Conservation (phyloP, 2,329 filamentous ascomycete species). For the Pseudogymnoascus sp. region DNA sequence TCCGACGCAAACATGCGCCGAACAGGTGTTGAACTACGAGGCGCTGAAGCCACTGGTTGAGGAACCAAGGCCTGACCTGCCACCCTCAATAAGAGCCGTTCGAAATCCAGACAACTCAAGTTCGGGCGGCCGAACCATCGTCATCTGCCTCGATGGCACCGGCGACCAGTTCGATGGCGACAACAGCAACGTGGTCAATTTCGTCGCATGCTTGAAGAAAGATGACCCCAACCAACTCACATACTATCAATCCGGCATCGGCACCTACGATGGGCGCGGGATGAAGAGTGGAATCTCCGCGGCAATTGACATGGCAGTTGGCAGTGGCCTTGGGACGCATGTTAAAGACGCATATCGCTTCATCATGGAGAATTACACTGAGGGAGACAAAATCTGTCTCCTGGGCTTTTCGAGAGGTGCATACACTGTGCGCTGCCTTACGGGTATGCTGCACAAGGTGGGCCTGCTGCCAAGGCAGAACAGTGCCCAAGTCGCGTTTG, state of each 20-base stretch:
- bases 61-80: constrained; percentile 11
- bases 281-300: constrained; percentile 33
- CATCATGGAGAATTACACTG: constrained; percentile 41
- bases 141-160: constrained; percentile 39
- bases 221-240: constrained; percentile 32
- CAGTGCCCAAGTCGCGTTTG: constrained; percentile 38
- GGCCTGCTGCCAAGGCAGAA: constrained; percentile 55
- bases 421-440: constrained; percentile 43
- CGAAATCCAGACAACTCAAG: constrained; percentile 12
- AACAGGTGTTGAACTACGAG: constrained; percentile 11
- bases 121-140: constrained; percentile 21
- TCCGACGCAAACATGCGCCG: constrained; percentile 16
- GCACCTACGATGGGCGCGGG: constrained; percentile 36
- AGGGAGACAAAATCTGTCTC: constrained; percentile 41
- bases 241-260: constrained; percentile 40
- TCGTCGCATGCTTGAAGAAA: constrained; percentile 38
- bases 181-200: constrained; percentile 39
- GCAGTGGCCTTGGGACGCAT: constrained; percentile 35
- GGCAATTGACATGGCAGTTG: constrained; percentile 37
- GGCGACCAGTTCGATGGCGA: constrained; percentile 37
- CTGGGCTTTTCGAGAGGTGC: constrained; percentile 43
- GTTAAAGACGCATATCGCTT: constrained; percentile 37
- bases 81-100: constrained; percentile 16
- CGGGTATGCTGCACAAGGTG: constrained; percentile 38
- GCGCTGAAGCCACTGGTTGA: constrained; percentile 8